phyloP scores from a whole-genome alignment of 176 grass and related monocot species.

The Bolboschoenus planiculmis region DNA sequence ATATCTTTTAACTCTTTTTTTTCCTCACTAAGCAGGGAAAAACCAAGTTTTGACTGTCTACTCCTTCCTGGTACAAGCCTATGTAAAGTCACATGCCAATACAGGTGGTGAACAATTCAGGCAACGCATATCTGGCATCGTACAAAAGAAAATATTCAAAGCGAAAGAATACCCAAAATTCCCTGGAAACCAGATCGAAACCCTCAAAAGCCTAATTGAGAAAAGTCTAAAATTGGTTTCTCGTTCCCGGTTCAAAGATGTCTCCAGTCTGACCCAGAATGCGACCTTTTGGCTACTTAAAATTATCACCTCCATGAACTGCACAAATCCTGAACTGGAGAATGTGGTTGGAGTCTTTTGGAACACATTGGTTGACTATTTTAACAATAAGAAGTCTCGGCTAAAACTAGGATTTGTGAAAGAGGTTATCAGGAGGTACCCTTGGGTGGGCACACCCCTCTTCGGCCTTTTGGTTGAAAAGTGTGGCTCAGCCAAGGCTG shows the following conservation, averaged over 20 bases:
- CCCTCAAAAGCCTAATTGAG: conserved; percentile 46
- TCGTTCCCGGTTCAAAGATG: conserved; percentile 52
- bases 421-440: conserved; percentile 64
- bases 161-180: conserved; percentile 66
- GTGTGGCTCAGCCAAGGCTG: conserved; percentile 30
- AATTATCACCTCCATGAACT: conserved; percentile 56
- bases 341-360: conserved; percentile 50
- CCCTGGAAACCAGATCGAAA: conserved; percentile 33
- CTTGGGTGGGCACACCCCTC: conserved; percentile 52
- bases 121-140: conserved; percentile 68
- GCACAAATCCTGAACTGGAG: conserved; percentile 42
- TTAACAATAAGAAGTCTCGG: conserved; percentile 69
- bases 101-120: conserved; percentile 58
- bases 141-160: conserved; percentile 92
- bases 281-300: conserved; percentile 85
- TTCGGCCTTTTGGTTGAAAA: conserved; percentile 67
- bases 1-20: conserved; percentile 5
- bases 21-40: conserved; percentile 45
- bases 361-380: conserved; percentile 57
- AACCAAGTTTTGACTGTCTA: conserved; percentile 54
- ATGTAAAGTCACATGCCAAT: conserved; percentile 71
- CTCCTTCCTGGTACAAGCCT: conserved; percentile 76
- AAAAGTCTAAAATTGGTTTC: conserved; percentile 61
- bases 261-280: conserved; percentile 57
- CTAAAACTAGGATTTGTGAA: conserved; percentile 72